phyloP scores from a whole-genome alignment of 163 green algal genomes.

The Chlorella variabilis region DNA sequence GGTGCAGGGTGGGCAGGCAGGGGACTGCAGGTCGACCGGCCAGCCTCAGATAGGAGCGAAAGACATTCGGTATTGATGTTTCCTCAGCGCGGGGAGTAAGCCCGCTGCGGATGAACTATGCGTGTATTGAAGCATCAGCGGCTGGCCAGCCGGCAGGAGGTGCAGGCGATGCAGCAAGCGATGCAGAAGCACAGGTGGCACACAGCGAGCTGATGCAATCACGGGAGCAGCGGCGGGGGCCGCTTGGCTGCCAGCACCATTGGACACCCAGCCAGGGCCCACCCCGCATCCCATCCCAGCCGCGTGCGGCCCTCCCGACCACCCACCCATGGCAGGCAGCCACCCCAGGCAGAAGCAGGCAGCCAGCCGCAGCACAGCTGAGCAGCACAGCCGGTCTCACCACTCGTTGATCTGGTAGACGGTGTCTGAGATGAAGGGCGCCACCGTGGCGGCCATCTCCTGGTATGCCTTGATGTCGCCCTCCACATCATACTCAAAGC shows the following conservation, averaged over 20 bases:
- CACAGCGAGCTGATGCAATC: too few relatives aligned
- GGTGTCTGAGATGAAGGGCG: slow-evolving; percentile 77
- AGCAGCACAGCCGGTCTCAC: neutral
- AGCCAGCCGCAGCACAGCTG: too few relatives aligned
- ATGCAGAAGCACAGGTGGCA: too few relatives aligned
- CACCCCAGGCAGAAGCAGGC: too few relatives aligned
- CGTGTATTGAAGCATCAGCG: slow-evolving; percentile 14
- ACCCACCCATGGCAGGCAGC: too few relatives aligned
- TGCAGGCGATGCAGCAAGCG: neutral
- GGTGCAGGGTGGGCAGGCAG: slow-evolving; percentile 27
- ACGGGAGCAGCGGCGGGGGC: too few relatives aligned
- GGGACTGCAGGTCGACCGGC: too few relatives aligned
- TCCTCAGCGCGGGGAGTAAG: slow-evolving; percentile 35
- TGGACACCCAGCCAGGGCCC: too few relatives aligned
- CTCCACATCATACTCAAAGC: slow-evolving; percentile 89
- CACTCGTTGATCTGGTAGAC: slow-evolving; percentile 51
- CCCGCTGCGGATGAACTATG: slow-evolving; percentile 40
- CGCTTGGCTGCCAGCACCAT: too few relatives aligned
- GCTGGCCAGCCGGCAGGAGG: too few relatives aligned
- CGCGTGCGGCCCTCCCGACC: too few relatives aligned
- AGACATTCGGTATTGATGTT: slow-evolving; percentile 4
- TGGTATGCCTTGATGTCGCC: slow-evolving; percentile 88
- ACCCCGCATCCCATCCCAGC: too few relatives aligned
- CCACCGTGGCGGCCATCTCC: slow-evolving; percentile 65
- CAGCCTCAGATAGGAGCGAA: slow-evolving; percentile 42